Conservation (phyloP, 2,329 filamentous ascomycete genomes). For the Scopulariopsis brevicaulis region DNA sequence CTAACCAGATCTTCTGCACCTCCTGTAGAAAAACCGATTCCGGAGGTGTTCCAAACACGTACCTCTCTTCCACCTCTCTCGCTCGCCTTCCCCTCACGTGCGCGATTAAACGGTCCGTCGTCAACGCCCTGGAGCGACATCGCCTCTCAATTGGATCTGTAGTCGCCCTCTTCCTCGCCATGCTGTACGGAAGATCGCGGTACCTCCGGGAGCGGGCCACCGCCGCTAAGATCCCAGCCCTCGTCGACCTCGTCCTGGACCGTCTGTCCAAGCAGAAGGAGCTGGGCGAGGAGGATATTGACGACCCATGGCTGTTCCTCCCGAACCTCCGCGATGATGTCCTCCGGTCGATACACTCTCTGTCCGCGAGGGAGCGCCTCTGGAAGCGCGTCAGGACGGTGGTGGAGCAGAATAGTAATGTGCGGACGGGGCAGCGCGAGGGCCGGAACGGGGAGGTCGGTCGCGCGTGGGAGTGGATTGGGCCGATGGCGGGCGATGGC, state of each 20-base stretch:
- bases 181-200: slow-evolving; percentile 52
- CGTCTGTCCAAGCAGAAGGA: slow-evolving; percentile 76
- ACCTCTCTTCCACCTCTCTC: slow-evolving; percentile 78
- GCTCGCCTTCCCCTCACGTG: slow-evolving; percentile 81
- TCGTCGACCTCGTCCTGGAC: slow-evolving; percentile 78
- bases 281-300: slow-evolving; percentile 54
- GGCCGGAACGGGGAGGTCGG: slow-evolving; percentile 53
- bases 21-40: slow-evolving; percentile 60
- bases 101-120: slow-evolving; percentile 65
- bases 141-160: slow-evolving; percentile 69
- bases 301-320: slow-evolving; percentile 74
- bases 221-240: slow-evolving; percentile 62
- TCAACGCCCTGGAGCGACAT: slow-evolving; percentile 76
- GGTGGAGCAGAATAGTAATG: slow-evolving; percentile 89
- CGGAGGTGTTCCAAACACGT: slow-evolving; percentile 47
- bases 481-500: slow-evolving; percentile 35
- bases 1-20: slow-evolving; percentile 77
- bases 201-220: slow-evolving; percentile 54
- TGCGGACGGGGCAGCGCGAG: slow-evolving; percentile 64
- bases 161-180: slow-evolving; percentile 32
- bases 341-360: slow-evolving; percentile 67
- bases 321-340: slow-evolving; percentile 89
- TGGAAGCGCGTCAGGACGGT: slow-evolving; percentile 77
- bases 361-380: slow-evolving; percentile 64
- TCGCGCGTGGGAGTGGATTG: slow-evolving; percentile 61